Evolutionary conservation across 169 alveolate genomes (phyloP), one percentile per base, ranked within the genome.

Genomic region (Eimeria acervulina): DNA sequence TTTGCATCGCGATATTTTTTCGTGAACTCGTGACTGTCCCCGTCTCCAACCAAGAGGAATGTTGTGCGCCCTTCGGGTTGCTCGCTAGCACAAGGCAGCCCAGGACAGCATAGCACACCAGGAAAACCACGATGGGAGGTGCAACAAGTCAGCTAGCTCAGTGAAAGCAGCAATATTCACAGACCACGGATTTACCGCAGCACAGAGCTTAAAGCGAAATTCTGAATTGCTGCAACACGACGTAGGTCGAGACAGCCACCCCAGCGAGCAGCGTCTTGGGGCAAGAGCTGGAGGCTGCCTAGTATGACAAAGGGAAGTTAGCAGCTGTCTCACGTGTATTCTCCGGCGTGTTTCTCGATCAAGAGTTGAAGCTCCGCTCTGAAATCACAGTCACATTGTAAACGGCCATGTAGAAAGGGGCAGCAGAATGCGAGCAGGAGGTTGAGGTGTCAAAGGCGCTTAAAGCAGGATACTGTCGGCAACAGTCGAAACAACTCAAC

Each of bases 1-100:
- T 93, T 78, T 59, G 96, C 96, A 80, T 93, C 96, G 47, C 96
- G 91, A 59, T 80, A 93, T 10, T 84, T 83, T 66, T 93, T 83
- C 61, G 96, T 76, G 26, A 61, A 51, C 38, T 63, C 87, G 55
- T 89, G 74, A 26, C 70, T 42, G 68, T 89, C 95, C 51, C 87
- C 87, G 72, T 89, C 95, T 38, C 87, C 95, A 15, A 68, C 93
- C 78, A 87, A 44, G 66, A 87, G 66, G 47, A 87, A 87, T 2
- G 93, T 87, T 38, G 93, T 87, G 93, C 93, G 93, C 26, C 93
- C 81, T 63, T 87, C 93, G 44, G 72, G 93, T 33, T 87, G 93
- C 26, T 87, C 93, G 61, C 93, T 87, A 83, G 42, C 26, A 61
- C 7, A 15, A 7, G 38, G 40, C 33, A 74, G 85, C 28, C 17